Percentiles rank a stretch among this genome's conserved stretches.
These are phyloP conservation scores for Hordeum marinum DNA, from an alignment of 176 grass and related monocot species.

Conservation along the genomic window DNA sequence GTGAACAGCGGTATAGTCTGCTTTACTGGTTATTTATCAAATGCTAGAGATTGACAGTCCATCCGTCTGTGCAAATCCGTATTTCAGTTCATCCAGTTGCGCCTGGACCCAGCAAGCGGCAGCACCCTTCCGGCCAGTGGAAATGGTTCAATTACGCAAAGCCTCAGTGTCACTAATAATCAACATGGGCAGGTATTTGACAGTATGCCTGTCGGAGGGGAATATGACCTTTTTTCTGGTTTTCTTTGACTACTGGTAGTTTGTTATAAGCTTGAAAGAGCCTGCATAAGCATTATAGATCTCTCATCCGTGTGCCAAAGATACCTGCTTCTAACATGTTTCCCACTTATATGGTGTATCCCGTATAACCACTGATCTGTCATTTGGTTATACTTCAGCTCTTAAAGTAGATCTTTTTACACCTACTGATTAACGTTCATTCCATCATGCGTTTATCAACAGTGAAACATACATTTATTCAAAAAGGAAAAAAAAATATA, in stretches of 20 bases:
- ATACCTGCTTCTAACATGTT: neutral
- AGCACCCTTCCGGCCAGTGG: constrained; percentile 62
- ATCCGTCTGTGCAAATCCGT: constrained; percentile 26
- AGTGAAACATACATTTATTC: neutral
- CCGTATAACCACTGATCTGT: neutral
- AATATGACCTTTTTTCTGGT: neutral
- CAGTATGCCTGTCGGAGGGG: neutral
- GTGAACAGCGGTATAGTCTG: neutral
- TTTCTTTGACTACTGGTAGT: neutral
- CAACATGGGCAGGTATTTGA: constrained; percentile 88
- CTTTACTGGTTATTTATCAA: neutral
- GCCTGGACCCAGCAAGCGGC: constrained; percentile 80
- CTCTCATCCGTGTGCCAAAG: neutral
- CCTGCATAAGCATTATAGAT: constrained; percentile 4
- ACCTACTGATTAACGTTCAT: neutral
- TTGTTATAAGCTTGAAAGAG: constrained; percentile 15
- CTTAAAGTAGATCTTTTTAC: neutral
- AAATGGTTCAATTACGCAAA: constrained; percentile 75
- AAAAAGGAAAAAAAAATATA: neutral
- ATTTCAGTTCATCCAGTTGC: constrained; percentile 82
- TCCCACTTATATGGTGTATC: neutral
- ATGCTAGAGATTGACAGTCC: neutral
- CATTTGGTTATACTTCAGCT: neutral
- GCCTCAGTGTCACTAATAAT: constrained; percentile 75
- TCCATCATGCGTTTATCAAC: neutral